Percentiles rank a stretch among this genome's conserved stretches.
These are phyloP conservation scores for Raphanus sativus DNA, from an alignment of 345 rosid genomes.

Conservation along the genomic window DNA sequence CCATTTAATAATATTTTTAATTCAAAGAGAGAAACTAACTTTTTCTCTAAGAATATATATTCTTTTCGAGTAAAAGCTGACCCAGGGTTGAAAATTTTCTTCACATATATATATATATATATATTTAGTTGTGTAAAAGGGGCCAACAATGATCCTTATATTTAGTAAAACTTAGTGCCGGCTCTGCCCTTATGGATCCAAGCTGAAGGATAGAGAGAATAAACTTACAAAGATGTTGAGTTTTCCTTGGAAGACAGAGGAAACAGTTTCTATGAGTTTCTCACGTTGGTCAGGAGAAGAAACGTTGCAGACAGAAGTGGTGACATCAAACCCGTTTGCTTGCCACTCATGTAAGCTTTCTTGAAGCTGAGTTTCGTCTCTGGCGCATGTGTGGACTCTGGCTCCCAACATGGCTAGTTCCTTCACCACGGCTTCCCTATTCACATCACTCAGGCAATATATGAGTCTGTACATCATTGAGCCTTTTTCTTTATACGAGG, in stretches of 20 bases:
- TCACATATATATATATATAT: not conserved
- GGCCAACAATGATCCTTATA: too few species aligned
- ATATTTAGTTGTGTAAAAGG: not conserved
- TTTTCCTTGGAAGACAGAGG: slow-evolving; percentile 37
- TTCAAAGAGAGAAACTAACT: too few species aligned
- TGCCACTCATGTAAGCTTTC: slow-evolving; percentile 30
- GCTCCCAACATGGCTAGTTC: slow-evolving; percentile 34
- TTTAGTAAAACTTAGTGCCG: not conserved
- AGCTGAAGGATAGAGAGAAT: not conserved
- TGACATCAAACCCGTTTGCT: slow-evolving; percentile 27
- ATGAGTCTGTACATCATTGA: not conserved
- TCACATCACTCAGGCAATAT: not conserved
- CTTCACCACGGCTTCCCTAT: slow-evolving; percentile 34
- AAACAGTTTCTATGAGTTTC: slow-evolving; percentile 38
- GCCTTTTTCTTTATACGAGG: not conserved
- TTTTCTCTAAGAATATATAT: not conserved
- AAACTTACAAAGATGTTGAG: slow-evolving; percentile 34
- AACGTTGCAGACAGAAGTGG: slow-evolving; percentile 23
- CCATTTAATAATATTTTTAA: too few species aligned
- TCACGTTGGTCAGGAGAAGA: slow-evolving; percentile 24
- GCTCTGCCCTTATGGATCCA: not conserved
- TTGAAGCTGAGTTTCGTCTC: slow-evolving; percentile 33
- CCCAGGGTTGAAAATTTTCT: not conserved
- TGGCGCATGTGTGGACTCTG: slow-evolving; percentile 32
- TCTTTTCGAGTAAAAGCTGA: not conserved